Conservation (phyloP, 2,329 filamentous ascomycete species). For the Cercospora janseana region DNA sequence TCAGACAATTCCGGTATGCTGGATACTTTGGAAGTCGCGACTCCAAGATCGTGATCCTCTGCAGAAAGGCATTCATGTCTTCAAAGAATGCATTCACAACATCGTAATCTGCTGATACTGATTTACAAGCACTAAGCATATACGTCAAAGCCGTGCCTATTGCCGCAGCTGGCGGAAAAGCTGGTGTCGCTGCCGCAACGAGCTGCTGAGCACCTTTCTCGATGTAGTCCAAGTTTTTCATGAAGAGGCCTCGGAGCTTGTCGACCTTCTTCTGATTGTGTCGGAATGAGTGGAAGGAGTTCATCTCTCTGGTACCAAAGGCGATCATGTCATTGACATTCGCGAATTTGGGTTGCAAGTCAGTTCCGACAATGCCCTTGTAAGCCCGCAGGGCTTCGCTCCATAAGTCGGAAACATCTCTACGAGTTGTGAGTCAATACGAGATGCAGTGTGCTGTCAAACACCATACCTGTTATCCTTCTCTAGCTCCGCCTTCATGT, state of each 20-base stretch:
- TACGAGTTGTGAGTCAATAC: background rate
- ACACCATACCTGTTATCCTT: slow-evolving; percentile 8
- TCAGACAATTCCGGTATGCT: slow-evolving; percentile 12
- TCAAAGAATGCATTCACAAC: slow-evolving; percentile 13
- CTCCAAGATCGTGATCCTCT: slow-evolving; percentile 11
- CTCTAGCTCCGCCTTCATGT: slow-evolving; percentile 12
- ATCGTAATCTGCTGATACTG: slow-evolving; percentile 13
- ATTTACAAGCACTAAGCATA: slow-evolving; percentile 13
- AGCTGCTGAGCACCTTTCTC: slow-evolving; percentile 8
- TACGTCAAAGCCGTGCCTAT: slow-evolving; percentile 11
- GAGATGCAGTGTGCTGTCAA: background rate
- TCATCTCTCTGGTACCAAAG: slow-evolving; percentile 9
- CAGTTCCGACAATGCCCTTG: slow-evolving; percentile 14
- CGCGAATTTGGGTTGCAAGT: slow-evolving; percentile 8
- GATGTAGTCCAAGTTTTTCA: slow-evolving; percentile 12
- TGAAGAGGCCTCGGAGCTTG: slow-evolving; percentile 11
- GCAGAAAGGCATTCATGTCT: slow-evolving; percentile 12
- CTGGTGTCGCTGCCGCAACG: slow-evolving; percentile 11
- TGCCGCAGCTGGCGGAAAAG: slow-evolving; percentile 8
- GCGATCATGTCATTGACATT: slow-evolving; percentile 9
- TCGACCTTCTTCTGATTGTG: slow-evolving; percentile 15
- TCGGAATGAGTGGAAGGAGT: slow-evolving; percentile 5
- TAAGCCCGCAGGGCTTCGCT: slow-evolving; percentile 12
- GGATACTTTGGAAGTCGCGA: slow-evolving; percentile 7
- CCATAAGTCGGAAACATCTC: slow-evolving; percentile 12